phyloP scores from a whole-genome alignment of 2,329 filamentous ascomycete species.

The Lachnellula arida region DNA sequence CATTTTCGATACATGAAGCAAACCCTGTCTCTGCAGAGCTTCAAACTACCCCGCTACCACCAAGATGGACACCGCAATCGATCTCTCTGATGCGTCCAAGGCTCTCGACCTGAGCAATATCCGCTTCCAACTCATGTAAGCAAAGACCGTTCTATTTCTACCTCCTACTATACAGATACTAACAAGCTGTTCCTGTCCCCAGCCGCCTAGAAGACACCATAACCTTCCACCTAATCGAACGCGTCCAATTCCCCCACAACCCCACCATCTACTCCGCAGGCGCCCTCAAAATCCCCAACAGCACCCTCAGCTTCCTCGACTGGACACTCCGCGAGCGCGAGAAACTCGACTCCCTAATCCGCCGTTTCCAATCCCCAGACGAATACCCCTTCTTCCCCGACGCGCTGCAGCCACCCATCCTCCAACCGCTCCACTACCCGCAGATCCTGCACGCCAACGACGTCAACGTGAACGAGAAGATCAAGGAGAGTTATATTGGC shows the following conservation, averaged over 20 bases:
- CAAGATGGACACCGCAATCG: constrained; percentile 83
- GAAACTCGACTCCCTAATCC: constrained; percentile 83
- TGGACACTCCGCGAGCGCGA: constrained; percentile 92
- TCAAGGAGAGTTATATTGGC: constrained; percentile 80
- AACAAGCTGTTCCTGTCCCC: constrained; percentile 2
- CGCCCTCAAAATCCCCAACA: constrained; percentile 72
- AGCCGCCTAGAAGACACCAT: constrained; percentile 98
- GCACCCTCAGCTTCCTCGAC: constrained; percentile 78
- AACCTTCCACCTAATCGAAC: constrained; percentile 93
- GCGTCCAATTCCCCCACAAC: constrained; percentile 95
- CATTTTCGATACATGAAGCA: too few relatives aligned
- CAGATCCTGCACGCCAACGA: constrained; percentile 80
- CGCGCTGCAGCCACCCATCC: constrained; percentile 70
- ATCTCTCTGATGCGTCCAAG: constrained; percentile 77
- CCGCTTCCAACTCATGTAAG: constrained; percentile 87
- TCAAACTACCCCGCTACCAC: constrained; percentile 2
- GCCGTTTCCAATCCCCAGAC: constrained; percentile 92
- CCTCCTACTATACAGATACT: background rate
- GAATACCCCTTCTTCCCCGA: constrained; percentile 96
- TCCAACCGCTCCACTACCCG: constrained; percentile 86
- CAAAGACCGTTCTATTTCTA: background rate
- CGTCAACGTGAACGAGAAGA: constrained; percentile 83
- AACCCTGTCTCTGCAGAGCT: background rate
- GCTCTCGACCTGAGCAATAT: constrained; percentile 89
- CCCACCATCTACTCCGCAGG: constrained; percentile 77